These are phyloP conservation scores for Pouteria campechiana DNA, from an alignment of 179 eudicot species.

Conservation along the genomic window DNA sequence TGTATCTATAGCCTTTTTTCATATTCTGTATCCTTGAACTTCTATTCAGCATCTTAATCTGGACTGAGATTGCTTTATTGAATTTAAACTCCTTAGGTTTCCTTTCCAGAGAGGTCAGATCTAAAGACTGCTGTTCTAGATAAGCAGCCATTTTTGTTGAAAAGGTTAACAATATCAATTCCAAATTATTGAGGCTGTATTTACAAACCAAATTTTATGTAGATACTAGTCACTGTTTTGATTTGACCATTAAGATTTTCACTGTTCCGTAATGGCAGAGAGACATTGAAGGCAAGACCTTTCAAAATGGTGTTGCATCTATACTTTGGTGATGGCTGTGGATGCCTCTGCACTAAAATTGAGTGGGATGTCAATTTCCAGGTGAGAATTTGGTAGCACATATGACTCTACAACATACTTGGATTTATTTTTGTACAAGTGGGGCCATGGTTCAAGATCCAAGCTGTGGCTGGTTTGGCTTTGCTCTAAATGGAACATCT, in stretches of 20 bases:
- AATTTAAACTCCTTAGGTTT: slow-evolving; percentile 27
- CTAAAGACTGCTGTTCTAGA: slow-evolving; percentile 43
- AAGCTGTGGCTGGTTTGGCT: too few species aligned
- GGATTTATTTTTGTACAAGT: too few species aligned
- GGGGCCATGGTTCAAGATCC: too few species aligned
- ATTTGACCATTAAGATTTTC: too few species aligned
- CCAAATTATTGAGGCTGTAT: background rate
- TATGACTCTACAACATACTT: too few species aligned
- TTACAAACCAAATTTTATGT: too few species aligned
- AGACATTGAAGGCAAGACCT: slow-evolving; percentile 26
- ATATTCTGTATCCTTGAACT: too few species aligned
- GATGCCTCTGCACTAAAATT: slow-evolving; percentile 30
- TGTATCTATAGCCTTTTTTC: too few species aligned
- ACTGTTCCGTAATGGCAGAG: slow-evolving; percentile 27
- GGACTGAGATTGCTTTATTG: background rate
- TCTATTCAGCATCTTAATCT: background rate
- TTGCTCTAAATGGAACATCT: too few species aligned
- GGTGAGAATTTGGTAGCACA: slow-evolving; percentile 34
- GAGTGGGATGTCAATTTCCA: slow-evolving; percentile 51
- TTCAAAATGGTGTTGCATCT: slow-evolving; percentile 41
- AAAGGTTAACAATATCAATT: slow-evolving; percentile 29
- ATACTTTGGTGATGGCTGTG: slow-evolving; percentile 60
- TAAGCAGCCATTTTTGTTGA: slow-evolving; percentile 47
- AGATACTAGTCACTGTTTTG: too few species aligned
- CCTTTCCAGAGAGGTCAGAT: slow-evolving; percentile 40